phyloP scores from a whole-genome alignment of 2,329 filamentous ascomycete genomes.

The Ilyonectria sp. region DNA sequence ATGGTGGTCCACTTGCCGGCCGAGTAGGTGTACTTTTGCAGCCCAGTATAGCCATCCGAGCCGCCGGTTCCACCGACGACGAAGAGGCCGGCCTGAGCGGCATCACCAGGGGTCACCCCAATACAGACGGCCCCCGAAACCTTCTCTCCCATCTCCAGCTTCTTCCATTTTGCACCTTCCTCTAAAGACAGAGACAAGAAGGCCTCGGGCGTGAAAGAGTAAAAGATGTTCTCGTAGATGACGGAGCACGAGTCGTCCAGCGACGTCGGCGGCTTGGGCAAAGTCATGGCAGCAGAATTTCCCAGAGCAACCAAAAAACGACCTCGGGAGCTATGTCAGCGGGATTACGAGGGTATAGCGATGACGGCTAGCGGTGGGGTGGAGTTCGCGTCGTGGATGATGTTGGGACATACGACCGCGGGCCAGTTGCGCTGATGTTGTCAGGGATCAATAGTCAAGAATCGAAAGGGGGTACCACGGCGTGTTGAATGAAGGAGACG shows the following conservation, averaged over 20 bases:
- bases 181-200: conserved; percentile 82
- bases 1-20: conserved; percentile 68
- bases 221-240: conserved; percentile 85
- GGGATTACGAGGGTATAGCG: conserved; percentile 47
- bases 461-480: conserved; percentile 22
- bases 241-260: too few species aligned
- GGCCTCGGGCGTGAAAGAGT: conserved; percentile 82
- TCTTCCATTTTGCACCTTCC: conserved; percentile 80
- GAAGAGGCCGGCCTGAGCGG: conserved; percentile 85
- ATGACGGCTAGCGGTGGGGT: conserved; percentile 28
- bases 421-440: conserved; percentile 20
- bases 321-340: conserved; percentile 33
- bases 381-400: conserved; percentile 35
- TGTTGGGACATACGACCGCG: conserved; percentile 10
- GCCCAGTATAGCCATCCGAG: conserved; percentile 74
- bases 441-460: conserved; percentile 28
- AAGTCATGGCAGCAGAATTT: conserved; percentile 71
- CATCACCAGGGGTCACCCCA: conserved; percentile 65
- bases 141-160: conserved; percentile 74
- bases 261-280: too few species aligned
- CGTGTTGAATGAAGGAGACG: conserved; percentile 17
- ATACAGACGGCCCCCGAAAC: conserved; percentile 86
- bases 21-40: conserved; percentile 77
- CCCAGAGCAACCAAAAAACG: conserved; percentile 26
- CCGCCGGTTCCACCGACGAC: conserved; percentile 34